Base-by-base conservation (phyloP, 139 green algal genomes). In the Volvox reticuliferus region DNA sequence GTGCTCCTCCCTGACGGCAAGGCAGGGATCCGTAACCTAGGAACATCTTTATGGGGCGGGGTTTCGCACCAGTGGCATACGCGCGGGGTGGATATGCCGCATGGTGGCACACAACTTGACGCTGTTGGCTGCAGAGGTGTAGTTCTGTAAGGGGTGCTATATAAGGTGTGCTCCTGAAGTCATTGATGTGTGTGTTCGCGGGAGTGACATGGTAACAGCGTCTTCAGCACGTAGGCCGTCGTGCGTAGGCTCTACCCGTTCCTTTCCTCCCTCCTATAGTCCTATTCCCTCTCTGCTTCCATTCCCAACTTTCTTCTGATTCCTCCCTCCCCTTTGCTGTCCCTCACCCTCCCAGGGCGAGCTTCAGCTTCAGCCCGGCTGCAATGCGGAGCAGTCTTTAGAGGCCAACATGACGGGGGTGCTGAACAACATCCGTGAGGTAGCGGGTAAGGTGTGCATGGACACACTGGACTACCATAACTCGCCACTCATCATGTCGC, bases 401-500 rank as follows among this genome's bases (percentile, higher is more conserved):
- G 98, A 99, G 92, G 89, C 94, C 1, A 78, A 92, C 35, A 95
- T 99, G 20, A 98, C 96, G 63, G 97, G 35, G 9, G 96, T 97
- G 87, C 95, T 99, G 9, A 99, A 99, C 94, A 92, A 94, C 91
- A 98, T 99, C 79, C 96, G 98, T 21, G 96, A 99, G 80, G 91
- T 95, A 69, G 98, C 96, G n/a, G 96, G 96, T n/a, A 96, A 96
- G 87, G 94, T 97, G 82, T 99, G 98, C 94, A 97, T 99, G 96
- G 89, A 95, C 37, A 97, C 96, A n/a, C 95, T 99, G 76, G 92
- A 97, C 75, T 89, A 87, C 79, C 93, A 97, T 94, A 99, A 99
- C 96, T 93, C 91, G 20, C 96, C 98, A 1, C 96, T 99, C 62
- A 99, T 99, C 93, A 99, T 99, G 98, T 97, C 95, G 77, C 97